phyloP scores from a whole-genome alignment of 2,329 filamentous ascomycete genomes.

The Microdochium trichocladiopsis region DNA sequence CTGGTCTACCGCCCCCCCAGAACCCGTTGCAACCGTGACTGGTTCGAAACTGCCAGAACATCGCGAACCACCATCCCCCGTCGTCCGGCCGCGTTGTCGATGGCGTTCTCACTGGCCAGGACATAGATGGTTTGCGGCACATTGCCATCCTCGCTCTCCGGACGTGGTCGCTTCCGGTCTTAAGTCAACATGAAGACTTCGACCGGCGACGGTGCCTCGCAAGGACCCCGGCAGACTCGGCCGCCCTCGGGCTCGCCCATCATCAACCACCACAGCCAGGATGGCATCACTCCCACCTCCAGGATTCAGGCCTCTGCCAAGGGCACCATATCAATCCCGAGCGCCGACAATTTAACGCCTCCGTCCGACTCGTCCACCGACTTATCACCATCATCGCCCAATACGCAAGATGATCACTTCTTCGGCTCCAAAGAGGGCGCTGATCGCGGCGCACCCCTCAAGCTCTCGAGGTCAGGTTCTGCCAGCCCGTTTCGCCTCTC shows the following conservation, averaged over 20 bases:
- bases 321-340: neutral
- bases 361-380: neutral
- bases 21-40: neutral
- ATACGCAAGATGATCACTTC: neutral
- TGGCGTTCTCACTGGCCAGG: neutral
- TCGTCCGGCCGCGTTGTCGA: neutral
- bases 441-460: neutral
- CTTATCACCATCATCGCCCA: neutral
- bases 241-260: neutral
- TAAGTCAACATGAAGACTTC: neutral
- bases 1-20: too few relatives aligned
- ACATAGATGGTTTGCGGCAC: neutral
- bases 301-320: neutral
- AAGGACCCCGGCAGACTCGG: neutral
- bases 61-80: neutral
- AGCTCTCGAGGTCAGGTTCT: conserved; percentile 12
- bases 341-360: neutral
- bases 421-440: neutral
- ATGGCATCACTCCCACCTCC: neutral
- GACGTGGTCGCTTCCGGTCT: neutral
- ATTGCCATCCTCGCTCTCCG: neutral
- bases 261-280: neutral
- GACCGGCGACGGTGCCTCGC: neutral
- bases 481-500: conserved; percentile 27
- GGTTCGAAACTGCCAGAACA: neutral